phyloP scores from a whole-genome alignment of 345 rosid genomes.

The Crucihimalaya himalaica region DNA sequence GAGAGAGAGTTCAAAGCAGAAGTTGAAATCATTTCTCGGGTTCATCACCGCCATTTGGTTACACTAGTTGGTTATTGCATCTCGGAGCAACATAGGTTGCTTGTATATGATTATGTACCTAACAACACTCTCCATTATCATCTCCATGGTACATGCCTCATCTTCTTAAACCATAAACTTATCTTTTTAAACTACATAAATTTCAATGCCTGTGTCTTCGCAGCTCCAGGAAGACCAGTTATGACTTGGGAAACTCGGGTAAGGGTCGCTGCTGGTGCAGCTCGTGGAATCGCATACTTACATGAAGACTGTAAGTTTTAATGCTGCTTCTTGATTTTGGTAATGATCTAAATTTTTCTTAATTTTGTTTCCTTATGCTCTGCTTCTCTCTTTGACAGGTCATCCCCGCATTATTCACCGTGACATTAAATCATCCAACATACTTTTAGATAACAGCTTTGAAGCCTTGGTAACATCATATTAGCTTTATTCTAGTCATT shows the following conservation, averaged over 20 bases:
- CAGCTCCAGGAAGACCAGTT: slow-evolving; percentile 73
- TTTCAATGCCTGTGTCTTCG: slow-evolving; percentile 26
- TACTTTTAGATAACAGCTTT: slow-evolving; percentile 81
- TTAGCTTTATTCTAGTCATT: neutral
- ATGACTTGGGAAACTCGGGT: slow-evolving; percentile 89
- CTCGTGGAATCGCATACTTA: slow-evolving; percentile 95
- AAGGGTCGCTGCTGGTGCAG: slow-evolving; percentile 94
- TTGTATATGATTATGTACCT: slow-evolving; percentile 83
- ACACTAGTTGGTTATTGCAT: slow-evolving; percentile 94
- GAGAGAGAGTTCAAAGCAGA: slow-evolving; percentile 97
- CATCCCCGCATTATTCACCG: slow-evolving; percentile 98
- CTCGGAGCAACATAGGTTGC: slow-evolving; percentile 81
- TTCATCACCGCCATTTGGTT: slow-evolving; percentile 98
- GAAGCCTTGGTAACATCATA: slow-evolving; percentile 78
- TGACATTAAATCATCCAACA: slow-evolving; percentile 96
- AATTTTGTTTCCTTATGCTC: neutral
- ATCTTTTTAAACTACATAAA: neutral
- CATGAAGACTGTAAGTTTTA: slow-evolving; percentile 92
- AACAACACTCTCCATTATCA: slow-evolving; percentile 90
- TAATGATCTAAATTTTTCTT: neutral
- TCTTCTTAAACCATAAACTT: neutral
- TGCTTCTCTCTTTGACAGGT: slow-evolving; percentile 49
- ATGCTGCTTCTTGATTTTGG: slow-evolving; percentile 25
- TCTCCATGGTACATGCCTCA: slow-evolving; percentile 69
- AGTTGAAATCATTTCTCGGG: slow-evolving; percentile 92